phyloP scores from a whole-genome alignment of 768 basidiomycete genomes.

The Lactarius pseudohatsudake region DNA sequence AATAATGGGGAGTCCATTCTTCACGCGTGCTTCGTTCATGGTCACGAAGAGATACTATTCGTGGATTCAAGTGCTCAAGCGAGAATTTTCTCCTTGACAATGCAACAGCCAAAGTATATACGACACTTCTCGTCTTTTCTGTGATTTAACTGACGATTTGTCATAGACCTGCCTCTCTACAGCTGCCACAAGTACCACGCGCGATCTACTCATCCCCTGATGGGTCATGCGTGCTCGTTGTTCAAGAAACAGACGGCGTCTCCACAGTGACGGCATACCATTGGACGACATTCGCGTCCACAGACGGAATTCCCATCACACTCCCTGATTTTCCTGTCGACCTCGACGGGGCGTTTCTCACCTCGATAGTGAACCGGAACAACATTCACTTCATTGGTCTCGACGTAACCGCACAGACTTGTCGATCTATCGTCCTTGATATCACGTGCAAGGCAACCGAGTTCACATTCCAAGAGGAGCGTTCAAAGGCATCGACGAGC shows the following conservation, averaged over 20 bases:
- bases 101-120: slow-evolving; percentile 52
- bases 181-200: slow-evolving; percentile 39
- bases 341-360: slow-evolving; percentile 37
- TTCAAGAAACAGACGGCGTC: slow-evolving; percentile 28
- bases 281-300: slow-evolving; percentile 56
- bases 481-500: slow-evolving; percentile 29
- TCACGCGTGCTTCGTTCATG: slow-evolving; percentile 47
- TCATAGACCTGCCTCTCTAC: slow-evolving; percentile 46
- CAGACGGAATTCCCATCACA: slow-evolving; percentile 43
- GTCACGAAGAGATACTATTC: slow-evolving; percentile 53
- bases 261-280: slow-evolving; percentile 46
- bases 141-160: not conserved
- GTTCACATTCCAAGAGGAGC: slow-evolving; percentile 52
- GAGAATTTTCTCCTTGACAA: slow-evolving; percentile 53
- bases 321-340: slow-evolving; percentile 33
- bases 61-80: slow-evolving; percentile 46
- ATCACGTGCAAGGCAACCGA: slow-evolving; percentile 59
- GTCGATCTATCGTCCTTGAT: slow-evolving; percentile 46
- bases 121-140: not conserved
- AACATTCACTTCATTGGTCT: slow-evolving; percentile 47
- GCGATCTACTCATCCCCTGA: slow-evolving; percentile 50
- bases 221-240: slow-evolving; percentile 50
- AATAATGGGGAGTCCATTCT: slow-evolving; percentile 32
- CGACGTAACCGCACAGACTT: slow-evolving; percentile 37
- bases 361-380: slow-evolving; percentile 46